phyloP scores from a whole-genome alignment of 768 basidiomycete species.

The Xerocomellus chrysenteron region DNA sequence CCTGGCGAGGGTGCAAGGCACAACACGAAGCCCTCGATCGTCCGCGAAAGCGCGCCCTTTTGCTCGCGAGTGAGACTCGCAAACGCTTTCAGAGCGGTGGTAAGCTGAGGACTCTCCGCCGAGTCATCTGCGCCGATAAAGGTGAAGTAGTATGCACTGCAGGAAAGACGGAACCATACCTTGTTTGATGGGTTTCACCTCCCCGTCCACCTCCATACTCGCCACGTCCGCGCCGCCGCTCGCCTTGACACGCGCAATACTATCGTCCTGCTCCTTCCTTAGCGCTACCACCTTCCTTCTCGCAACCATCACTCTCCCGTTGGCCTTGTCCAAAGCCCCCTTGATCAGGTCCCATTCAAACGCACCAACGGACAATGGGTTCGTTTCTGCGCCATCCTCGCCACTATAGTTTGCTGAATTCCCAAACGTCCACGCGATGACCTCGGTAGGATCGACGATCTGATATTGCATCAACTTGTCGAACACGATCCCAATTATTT shows the following conservation, averaged over 20 bases:
- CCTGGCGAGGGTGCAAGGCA: conserved; percentile 50
- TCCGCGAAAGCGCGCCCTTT: conserved; percentile 66
- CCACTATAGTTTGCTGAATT: conserved; percentile 42
- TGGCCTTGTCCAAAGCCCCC: conserved; percentile 85
- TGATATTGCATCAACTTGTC: conserved; percentile 99
- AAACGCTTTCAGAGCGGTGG: conserved; percentile 71
- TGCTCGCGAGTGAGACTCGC: conserved; percentile 74
- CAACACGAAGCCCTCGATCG: conserved; percentile 73
- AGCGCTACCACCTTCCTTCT: conserved; percentile 69
- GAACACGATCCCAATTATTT: conserved; percentile 89
- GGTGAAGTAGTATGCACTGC: neutral
- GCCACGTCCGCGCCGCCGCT: conserved; percentile 49
- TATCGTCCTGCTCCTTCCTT: conserved; percentile 88
- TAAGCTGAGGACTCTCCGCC: conserved; percentile 67
- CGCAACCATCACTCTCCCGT: conserved; percentile 81
- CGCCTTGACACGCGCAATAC: conserved; percentile 71
- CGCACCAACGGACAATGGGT: conserved; percentile 43
- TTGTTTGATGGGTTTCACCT: conserved; percentile 59
- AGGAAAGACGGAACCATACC: neutral
- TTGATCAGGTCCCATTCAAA: conserved; percentile 87
- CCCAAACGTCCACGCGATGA: conserved; percentile 81
- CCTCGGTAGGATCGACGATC: conserved; percentile 91
- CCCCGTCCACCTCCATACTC: conserved; percentile 70
- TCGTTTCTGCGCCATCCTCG: conserved; percentile 34
- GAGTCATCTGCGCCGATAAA: conserved; percentile 38